phyloP scores from a whole-genome alignment of 2,329 filamentous ascomycete species.

The Ophiostoma australiae region DNA sequence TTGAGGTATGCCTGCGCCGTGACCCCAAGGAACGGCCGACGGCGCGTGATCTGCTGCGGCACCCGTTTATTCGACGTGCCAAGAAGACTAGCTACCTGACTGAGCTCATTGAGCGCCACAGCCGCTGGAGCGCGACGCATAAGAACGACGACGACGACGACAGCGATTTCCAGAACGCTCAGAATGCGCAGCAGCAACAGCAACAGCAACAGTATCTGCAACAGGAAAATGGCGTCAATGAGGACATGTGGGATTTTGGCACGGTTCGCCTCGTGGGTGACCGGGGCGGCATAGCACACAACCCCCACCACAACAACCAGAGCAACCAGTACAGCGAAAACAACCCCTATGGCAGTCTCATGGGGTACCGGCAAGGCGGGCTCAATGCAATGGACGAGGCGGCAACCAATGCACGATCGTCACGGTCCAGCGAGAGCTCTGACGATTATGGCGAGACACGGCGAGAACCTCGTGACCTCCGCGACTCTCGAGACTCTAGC shows the following conservation, averaged over 20 bases:
- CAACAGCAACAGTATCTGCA: slow-evolving; percentile 32
- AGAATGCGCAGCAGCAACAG: slow-evolving; percentile 45
- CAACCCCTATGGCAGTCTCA: background rate
- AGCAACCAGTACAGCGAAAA: background rate
- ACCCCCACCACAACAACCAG: background rate
- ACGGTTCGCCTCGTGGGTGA: slow-evolving; percentile 79
- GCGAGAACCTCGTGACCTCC: slow-evolving; percentile 30
- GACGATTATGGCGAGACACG: slow-evolving; percentile 51
- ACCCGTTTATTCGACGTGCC: slow-evolving; percentile 83
- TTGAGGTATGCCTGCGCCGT: slow-evolving; percentile 77
- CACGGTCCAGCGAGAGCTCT: slow-evolving; percentile 46
- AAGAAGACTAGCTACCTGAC: slow-evolving; percentile 97
- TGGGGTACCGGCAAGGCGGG: slow-evolving; percentile 46
- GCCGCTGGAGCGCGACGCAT: slow-evolving; percentile 78
- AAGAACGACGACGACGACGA: slow-evolving; percentile 61
- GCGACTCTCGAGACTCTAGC: slow-evolving; percentile 39
- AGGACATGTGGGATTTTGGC: slow-evolving; percentile 98
- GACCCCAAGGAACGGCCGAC: slow-evolving; percentile 85
- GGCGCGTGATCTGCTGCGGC: slow-evolving; percentile 79
- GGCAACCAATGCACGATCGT: slow-evolving; percentile 68
- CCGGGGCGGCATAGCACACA: slow-evolving; percentile 46
- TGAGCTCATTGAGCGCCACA: slow-evolving; percentile 86
- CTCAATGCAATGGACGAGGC: slow-evolving; percentile 73
- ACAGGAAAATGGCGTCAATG: slow-evolving; percentile 46
- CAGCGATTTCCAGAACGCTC: slow-evolving; percentile 36